Evolutionary conservation across 192 early-diverging fungal genomes (phyloP).

Genomic region (Gaertneriomyces sp.): DNA sequence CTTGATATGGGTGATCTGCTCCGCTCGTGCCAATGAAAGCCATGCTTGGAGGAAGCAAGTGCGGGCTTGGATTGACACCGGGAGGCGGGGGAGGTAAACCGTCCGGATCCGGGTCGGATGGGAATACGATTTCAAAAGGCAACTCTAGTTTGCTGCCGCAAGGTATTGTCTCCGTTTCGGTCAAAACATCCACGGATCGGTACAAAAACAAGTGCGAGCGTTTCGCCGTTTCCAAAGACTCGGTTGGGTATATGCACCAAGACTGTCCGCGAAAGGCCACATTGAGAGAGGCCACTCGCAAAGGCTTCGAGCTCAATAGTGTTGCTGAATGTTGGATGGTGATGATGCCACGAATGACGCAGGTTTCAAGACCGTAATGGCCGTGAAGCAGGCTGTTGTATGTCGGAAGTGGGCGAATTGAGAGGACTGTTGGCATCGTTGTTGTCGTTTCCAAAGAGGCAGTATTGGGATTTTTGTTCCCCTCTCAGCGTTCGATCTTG

Average conservation of each 20-base stretch:
- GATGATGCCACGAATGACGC: constrained; percentile 35
- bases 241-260: background rate
- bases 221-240: constrained; percentile 3
- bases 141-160: constrained; percentile 34
- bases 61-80: constrained; percentile 19
- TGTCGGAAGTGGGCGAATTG: constrained; percentile 20
- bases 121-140: constrained; percentile 41
- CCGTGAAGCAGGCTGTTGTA: constrained; percentile 34
- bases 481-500: too few species aligned
- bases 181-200: constrained; percentile 20
- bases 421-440: constrained; percentile 17
- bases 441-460: background rate
- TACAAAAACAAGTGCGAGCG: constrained; percentile 15
- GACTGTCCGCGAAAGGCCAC: constrained; percentile 27
- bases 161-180: constrained; percentile 26
- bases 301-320: background rate
- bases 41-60: constrained; percentile 29
- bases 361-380: constrained; percentile 41
- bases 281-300: constrained; percentile 16
- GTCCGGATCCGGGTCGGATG: constrained; percentile 25
- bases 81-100: constrained; percentile 13
- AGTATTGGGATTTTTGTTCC: too few species aligned
- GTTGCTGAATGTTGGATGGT: constrained; percentile 16
- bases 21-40: constrained; percentile 15
- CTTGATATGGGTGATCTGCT: constrained; percentile 20